A percentile compares a stretch with the other conserved stretches of the same genome.
phyloP scores from a whole-genome alignment of 176 grass and related monocot species.

The Paspalum vaginatum region DNA sequence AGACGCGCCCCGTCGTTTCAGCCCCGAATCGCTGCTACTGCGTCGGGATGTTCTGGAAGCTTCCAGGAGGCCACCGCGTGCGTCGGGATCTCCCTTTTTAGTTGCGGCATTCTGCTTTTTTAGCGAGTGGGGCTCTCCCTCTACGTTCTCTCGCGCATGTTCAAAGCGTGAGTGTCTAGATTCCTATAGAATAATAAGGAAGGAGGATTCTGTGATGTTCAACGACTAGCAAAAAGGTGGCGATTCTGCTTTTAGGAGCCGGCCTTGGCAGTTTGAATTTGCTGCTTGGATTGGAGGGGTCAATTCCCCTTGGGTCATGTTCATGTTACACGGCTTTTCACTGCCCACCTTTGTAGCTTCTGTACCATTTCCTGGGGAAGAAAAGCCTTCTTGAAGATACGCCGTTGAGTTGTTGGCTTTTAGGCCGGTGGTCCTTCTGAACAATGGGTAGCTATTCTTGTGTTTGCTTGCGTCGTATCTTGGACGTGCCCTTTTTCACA shows the following conservation, averaged over 20 bases:
- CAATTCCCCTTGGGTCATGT: slow-evolving; percentile 32
- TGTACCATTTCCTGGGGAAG: slow-evolving; percentile 31
- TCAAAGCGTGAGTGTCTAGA: slow-evolving; percentile 24
- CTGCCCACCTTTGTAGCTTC: slow-evolving; percentile 26
- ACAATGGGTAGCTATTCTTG: neutral
- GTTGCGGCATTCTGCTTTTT: slow-evolving; percentile 20
- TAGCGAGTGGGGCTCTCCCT: slow-evolving; percentile 21
- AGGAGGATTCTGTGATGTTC: slow-evolving; percentile 9
- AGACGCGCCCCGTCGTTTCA: neutral
- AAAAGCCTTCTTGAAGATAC: slow-evolving; percentile 16
- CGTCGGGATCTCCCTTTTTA: slow-evolving; percentile 28
- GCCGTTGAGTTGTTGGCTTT: slow-evolving; percentile 18
- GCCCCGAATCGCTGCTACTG: too few relatives aligned
- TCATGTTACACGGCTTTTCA: slow-evolving; percentile 35
- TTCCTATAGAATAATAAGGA: slow-evolving; percentile 24
- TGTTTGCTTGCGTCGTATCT: neutral
- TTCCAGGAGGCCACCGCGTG: slow-evolving; percentile 18
- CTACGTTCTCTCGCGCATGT: neutral
- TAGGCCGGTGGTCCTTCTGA: slow-evolving; percentile 5
- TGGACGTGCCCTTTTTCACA: neutral
- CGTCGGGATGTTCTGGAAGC: slow-evolving; percentile 14
- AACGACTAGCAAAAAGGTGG: neutral
- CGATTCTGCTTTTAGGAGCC: neutral
- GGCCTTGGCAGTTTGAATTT: neutral
- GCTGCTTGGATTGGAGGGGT: neutral